Evolutionary conservation across 495 filamentous ascomycete species (phyloP).

Genomic region (Talaromyces trachyspermus): DNA sequence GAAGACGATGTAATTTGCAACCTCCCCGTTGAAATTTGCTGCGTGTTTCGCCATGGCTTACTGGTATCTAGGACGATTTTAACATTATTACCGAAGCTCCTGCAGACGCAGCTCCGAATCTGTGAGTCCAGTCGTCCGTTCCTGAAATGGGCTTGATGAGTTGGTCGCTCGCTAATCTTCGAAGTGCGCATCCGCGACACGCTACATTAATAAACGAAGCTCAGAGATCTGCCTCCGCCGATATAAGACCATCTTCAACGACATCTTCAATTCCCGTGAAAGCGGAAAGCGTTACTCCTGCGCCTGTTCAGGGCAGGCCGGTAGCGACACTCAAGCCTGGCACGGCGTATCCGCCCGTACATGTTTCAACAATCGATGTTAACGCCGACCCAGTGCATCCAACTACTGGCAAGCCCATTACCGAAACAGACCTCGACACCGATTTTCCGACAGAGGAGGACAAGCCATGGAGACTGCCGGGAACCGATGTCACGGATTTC

Average conservation of each 20-base stretch:
- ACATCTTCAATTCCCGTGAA: constrained; percentile 33
- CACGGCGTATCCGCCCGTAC: constrained; percentile 54
- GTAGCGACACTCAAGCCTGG: constrained; percentile 42
- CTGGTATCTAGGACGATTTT: constrained; percentile 57
- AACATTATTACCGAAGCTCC: constrained; percentile 92
- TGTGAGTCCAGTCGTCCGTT: constrained; percentile 22
- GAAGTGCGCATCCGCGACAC: constrained; percentile 38
- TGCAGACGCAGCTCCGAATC: constrained; percentile 60
- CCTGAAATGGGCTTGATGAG: constrained; percentile 10
- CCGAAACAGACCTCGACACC: constrained; percentile 65
- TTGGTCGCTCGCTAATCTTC: constrained; percentile 38
- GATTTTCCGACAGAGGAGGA: constrained; percentile 71
- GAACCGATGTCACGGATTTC: constrained; percentile 92
- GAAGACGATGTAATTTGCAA: constrained; percentile 50
- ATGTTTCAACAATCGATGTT: constrained; percentile 76
- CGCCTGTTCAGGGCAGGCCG: constrained; percentile 27
- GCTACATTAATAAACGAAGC: constrained; percentile 54
- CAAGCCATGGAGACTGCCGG: constrained; percentile 93
- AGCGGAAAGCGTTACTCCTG: constrained; percentile 36
- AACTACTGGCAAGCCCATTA: constrained; percentile 62
- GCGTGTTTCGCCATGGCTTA: constrained; percentile 11
- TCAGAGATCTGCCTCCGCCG: constrained; percentile 50
- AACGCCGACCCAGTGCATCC: constrained; percentile 75
- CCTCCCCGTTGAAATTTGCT: constrained; percentile 17
- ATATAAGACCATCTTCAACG: constrained; percentile 26